phyloP scores from a whole-genome alignment of 371 early-diverging fungal species.

The Coemansia sp. region DNA sequence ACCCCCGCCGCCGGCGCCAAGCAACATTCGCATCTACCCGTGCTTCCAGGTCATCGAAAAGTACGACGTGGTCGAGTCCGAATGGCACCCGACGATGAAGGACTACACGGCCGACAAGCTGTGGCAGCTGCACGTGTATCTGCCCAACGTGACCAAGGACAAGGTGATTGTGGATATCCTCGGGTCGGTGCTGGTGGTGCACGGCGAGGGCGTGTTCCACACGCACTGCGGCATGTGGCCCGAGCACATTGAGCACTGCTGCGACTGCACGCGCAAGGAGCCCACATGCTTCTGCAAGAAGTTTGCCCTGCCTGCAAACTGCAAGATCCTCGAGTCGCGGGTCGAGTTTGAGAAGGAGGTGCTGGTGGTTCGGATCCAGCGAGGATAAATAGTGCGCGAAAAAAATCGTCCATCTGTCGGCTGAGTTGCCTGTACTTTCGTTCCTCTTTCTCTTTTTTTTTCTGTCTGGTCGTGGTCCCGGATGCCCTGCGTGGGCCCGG shows the following conservation, averaged over 20 bases:
- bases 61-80: slow-evolving; percentile 34
- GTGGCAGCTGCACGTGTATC: slow-evolving; percentile 51
- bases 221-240: slow-evolving; percentile 52
- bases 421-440: background rate
- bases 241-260: slow-evolving; percentile 46
- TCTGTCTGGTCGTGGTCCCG: background rate
- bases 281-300: slow-evolving; percentile 45
- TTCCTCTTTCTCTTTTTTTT: background rate
- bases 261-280: slow-evolving; percentile 51
- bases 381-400: slow-evolving; percentile 28
- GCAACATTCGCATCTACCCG: slow-evolving; percentile 47
- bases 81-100: slow-evolving; percentile 51
- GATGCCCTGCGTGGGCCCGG: too few species aligned
- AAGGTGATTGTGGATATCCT: slow-evolving; percentile 49
- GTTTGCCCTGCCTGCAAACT: slow-evolving; percentile 44
- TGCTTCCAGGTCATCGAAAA: slow-evolving; percentile 48
- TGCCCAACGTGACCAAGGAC: slow-evolving; percentile 47
- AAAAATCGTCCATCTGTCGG: background rate
- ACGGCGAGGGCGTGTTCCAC: slow-evolving; percentile 52
- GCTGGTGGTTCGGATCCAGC: slow-evolving; percentile 48
- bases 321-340: slow-evolving; percentile 41
- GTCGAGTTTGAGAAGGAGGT: slow-evolving; percentile 52
- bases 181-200: slow-evolving; percentile 37
- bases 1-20: slow-evolving; percentile 32
- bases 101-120: slow-evolving; percentile 50